A percentile compares a stretch with the other conserved stretches of the same genome.
phyloP scores from a whole-genome alignment of 2,329 filamentous ascomycete species.

The Paraphoma chrysanthemicola region DNA sequence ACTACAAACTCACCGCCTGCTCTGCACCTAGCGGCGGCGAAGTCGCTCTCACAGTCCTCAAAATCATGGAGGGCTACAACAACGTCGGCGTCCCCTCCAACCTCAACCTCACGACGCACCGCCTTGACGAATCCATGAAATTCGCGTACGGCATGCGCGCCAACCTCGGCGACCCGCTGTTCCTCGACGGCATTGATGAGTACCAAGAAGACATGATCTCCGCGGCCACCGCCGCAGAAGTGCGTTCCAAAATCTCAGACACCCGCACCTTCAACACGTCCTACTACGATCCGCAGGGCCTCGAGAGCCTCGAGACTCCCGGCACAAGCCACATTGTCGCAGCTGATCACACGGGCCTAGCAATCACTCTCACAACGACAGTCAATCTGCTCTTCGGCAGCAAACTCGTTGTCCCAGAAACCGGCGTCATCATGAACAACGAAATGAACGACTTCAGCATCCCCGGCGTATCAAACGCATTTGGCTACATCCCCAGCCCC shows the following conservation, averaged over 20 bases:
- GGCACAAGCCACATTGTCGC: slow-evolving; percentile 78
- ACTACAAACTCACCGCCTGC: slow-evolving; percentile 72
- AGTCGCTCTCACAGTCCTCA: slow-evolving; percentile 77
- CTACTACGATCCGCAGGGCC: slow-evolving; percentile 73
- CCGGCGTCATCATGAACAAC: slow-evolving; percentile 77
- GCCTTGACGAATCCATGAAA: slow-evolving; percentile 85
- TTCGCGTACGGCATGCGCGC: slow-evolving; percentile 82
- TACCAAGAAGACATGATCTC: slow-evolving; percentile 74
- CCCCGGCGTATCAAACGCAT: slow-evolving; percentile 77
- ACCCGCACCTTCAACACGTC: slow-evolving; percentile 72
- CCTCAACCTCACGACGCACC: slow-evolving; percentile 76
- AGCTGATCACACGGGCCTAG: slow-evolving; percentile 75
- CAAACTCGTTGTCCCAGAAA: slow-evolving; percentile 77
- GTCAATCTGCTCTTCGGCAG: slow-evolving; percentile 88
- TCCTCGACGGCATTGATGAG: slow-evolving; percentile 66
- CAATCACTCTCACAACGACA: slow-evolving; percentile 83
- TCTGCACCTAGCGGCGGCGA: slow-evolving; percentile 80
- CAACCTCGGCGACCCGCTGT: slow-evolving; percentile 83
- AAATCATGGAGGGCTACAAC: slow-evolving; percentile 80
- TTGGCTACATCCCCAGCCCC: slow-evolving; percentile 81
- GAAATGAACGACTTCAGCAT: slow-evolving; percentile 73
- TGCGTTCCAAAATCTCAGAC: slow-evolving; percentile 75
- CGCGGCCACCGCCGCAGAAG: slow-evolving; percentile 62
- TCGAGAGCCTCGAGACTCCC: slow-evolving; percentile 72
- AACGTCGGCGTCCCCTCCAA: slow-evolving; percentile 64